Evolutionary conservation across 177 flowering plant genomes (phyloP), one percentile per base, ranked within the genome.

Genomic region (Vitis hybrid): DNA sequence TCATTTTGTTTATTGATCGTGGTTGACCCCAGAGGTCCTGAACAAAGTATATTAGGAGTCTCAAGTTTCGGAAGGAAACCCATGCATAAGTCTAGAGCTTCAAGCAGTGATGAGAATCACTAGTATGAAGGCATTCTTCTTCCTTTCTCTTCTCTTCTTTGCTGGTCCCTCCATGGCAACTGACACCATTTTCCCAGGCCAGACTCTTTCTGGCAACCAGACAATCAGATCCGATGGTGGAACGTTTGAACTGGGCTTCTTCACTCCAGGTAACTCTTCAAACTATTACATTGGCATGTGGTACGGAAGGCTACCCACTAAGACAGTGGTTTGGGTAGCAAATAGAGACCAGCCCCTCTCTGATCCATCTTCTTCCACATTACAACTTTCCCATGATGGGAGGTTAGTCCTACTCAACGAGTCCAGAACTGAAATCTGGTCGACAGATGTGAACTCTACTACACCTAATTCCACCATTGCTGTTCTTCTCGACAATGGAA

Each of bases 281-380:
- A 54, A 72, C 60, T 72, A 66, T 45, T 66, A 72, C 61, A 40
- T 72, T 30, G 75, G 75, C 30, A 72, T 67, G 10, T 72, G 75
- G 70, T 72, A 72, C 61, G 61, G 32, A 30, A 66, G 15, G 2
- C 15, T 58, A 10, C 52, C 60, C 1, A 9, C 18, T 5, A 40
- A 60, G 18, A 66, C 75, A 2, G 64, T 66, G 12, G 70, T 72
- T 60, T 72, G 75, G 75, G 70, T 72, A 15, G 75, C 65, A 11
- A 72, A 72, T 30, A 49, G 75, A 52, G 11, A 66, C 13, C 10
- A 30, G 5, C 75, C 75, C 2, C 45, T 72, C 45, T 66, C 70
- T 4, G 45, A 72, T 54, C 34, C 60, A 11, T 15, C 19, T 17
- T 54, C 60, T 54, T 72, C 75, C 15, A 60, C 18, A 21, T 45